Conservation (phyloP, 73 alveolate species). For the Paramecium caudatum region DNA sequence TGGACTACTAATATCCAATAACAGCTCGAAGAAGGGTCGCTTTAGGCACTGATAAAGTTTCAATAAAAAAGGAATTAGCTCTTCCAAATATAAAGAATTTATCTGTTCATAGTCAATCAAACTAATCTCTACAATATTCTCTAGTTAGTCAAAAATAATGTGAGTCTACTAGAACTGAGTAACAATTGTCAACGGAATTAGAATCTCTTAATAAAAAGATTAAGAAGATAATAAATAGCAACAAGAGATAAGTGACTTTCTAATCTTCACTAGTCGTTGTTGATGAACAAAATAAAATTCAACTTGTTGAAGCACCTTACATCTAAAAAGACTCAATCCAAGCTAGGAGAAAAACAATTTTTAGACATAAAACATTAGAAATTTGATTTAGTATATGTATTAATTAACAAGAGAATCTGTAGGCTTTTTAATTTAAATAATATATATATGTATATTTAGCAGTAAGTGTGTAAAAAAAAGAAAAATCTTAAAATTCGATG, state of each 20-base stretch:
- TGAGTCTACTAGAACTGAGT: not conserved
- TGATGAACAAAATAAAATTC: constrained; percentile 12
- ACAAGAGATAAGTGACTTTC: constrained; percentile 36
- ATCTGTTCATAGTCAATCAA: not conserved
- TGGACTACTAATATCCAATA: not conserved
- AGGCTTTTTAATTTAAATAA: no score
- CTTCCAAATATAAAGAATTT: not conserved
- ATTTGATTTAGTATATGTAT: no score
- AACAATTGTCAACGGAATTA: not conserved
- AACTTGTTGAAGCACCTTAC: not conserved
- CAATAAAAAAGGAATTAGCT: not conserved
- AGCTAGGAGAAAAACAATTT: not conserved
- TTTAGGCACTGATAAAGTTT: constrained; percentile 9
- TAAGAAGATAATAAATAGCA: constrained; percentile 30
- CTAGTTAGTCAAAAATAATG: not conserved
- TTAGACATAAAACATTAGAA: constrained; percentile 18
- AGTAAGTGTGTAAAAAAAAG: no score
- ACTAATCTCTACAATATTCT: not conserved
- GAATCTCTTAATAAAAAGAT: constrained; percentile 10
- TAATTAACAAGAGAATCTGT: no score
- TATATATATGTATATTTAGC: no score
- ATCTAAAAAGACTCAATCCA: not conserved
- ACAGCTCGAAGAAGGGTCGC: not conserved
- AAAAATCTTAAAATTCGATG: no score
- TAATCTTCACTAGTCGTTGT: not conserved